Evolutionary conservation across 2,329 filamentous ascomycete genomes (phyloP).

Genomic region (Blastomyces gilchristii): DNA sequence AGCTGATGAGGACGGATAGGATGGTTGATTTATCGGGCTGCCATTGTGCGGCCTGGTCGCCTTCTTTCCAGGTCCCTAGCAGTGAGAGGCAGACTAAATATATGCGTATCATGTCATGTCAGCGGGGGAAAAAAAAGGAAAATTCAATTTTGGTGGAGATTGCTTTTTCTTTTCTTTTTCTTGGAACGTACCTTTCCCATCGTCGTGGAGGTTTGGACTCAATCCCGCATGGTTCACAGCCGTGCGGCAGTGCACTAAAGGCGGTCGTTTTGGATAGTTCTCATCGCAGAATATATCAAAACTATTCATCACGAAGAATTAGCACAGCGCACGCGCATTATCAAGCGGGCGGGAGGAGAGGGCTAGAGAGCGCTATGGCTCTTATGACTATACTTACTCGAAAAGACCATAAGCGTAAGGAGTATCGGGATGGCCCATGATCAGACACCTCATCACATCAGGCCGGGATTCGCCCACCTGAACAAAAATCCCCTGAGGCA

Average conservation of each 20-base stretch:
- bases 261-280: conserved; percentile 37
- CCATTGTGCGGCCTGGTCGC: conserved; percentile 37
- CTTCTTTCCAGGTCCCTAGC: conserved; percentile 39
- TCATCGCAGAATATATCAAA: conserved; percentile 42
- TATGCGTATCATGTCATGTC: conserved; percentile 10
- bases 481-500: conserved; percentile 45
- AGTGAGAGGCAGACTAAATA: conserved; percentile 41
- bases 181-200: conserved; percentile 37
- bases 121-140: background rate
- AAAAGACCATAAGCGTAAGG: conserved; percentile 47
- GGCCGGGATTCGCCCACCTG: conserved; percentile 37
- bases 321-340: background rate
- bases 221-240: conserved; percentile 37
- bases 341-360: background rate
- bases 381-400: conserved; percentile 24
- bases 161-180: background rate
- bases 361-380: background rate
- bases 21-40: conserved; percentile 39
- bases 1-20: conserved; percentile 45
- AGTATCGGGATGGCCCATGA: conserved; percentile 41
- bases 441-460: conserved; percentile 43
- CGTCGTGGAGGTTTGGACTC: conserved; percentile 45
- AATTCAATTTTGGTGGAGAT: background rate
- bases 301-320: conserved; percentile 8
- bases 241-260: conserved; percentile 36